A percentile compares a stretch with the other conserved stretches of the same genome.
These are phyloP conservation scores for Geum urbanum DNA, from an alignment of 306 rosid species.

Conservation along the genomic window DNA sequence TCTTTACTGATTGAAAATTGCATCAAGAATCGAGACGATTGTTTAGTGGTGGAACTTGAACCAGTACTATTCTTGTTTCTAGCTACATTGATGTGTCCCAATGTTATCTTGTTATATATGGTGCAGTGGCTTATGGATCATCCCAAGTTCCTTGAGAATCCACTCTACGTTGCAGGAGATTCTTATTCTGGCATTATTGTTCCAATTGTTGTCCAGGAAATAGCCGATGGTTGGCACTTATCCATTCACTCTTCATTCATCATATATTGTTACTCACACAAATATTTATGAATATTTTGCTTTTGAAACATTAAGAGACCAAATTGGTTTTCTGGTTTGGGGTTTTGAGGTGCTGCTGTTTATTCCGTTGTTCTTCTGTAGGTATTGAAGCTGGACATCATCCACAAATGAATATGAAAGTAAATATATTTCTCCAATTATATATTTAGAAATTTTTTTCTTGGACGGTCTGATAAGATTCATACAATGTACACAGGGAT, in stretches of 20 bases:
- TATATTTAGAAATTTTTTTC: not conserved
- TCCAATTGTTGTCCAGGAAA: conserved; percentile 13
- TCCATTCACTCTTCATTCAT: not conserved
- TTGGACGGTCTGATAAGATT: not conserved
- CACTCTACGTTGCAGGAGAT: conserved; percentile 28
- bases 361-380: not conserved
- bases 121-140: conserved; percentile 15
- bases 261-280: not conserved
- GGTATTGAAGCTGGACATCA: not conserved
- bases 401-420: conserved; percentile 9
- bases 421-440: not conserved
- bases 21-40: not conserved
- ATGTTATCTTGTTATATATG: not conserved
- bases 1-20: not conserved
- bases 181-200: conserved; percentile 29
- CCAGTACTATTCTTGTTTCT: not conserved
- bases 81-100: not conserved
- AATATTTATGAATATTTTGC: not conserved
- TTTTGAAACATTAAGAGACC: not conserved
- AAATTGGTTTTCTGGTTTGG: not conserved
- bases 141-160: conserved; percentile 7
- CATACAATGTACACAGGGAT: conserved; percentile 14
- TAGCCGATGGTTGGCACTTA: conserved; percentile 14
- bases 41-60: too few species aligned
- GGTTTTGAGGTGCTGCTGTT: too few species aligned